Percentiles rank a stretch among this genome's conserved stretches.
Conservation (phyloP, 352 stramenopile genomes). For the Pythium monospermum region DNA sequence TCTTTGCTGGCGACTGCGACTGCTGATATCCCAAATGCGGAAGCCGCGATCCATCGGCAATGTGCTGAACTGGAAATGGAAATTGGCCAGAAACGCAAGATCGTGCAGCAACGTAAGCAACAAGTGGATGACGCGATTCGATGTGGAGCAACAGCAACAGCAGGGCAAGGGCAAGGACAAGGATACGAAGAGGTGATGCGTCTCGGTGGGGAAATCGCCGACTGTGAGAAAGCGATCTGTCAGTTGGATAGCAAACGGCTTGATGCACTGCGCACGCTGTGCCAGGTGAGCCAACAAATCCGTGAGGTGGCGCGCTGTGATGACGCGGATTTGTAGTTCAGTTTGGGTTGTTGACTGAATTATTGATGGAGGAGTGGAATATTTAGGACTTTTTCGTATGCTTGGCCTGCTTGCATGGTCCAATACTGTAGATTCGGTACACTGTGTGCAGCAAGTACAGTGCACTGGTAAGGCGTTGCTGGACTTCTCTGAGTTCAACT, state of each 20-base stretch:
- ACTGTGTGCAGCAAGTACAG: too few species aligned
- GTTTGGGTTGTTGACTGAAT: neutral
- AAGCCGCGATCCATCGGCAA: conserved; percentile 41
- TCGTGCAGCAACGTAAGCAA: conserved; percentile 32
- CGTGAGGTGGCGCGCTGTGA: conserved; percentile 30
- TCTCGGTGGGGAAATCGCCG: conserved; percentile 41
- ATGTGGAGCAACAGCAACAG: too few species aligned
- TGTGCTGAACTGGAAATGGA: conserved; percentile 36
- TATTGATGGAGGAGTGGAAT: neutral
- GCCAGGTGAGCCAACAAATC: conserved; percentile 49
- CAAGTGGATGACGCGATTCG: conserved; percentile 63
- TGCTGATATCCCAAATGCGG: conserved; percentile 39
- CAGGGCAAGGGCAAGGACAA: conserved; percentile 42
- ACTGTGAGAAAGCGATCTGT: conserved; percentile 31
- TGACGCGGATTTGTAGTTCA: conserved; percentile 14
- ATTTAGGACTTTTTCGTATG: too few species aligned
- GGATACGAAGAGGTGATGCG: conserved; percentile 49
- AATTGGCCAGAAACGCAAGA: conserved; percentile 32
- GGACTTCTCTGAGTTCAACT: too few species aligned
- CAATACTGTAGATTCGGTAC: too few species aligned
- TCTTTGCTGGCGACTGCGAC: conserved; percentile 30
- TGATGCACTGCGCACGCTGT: conserved; percentile 39
- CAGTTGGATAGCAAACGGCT: conserved; percentile 42
- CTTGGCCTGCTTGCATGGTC: too few species aligned
- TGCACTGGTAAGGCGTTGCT: too few species aligned